Conservation (phyloP, 176 grass and related monocot genomes). For the Ananas comosus region DNA sequence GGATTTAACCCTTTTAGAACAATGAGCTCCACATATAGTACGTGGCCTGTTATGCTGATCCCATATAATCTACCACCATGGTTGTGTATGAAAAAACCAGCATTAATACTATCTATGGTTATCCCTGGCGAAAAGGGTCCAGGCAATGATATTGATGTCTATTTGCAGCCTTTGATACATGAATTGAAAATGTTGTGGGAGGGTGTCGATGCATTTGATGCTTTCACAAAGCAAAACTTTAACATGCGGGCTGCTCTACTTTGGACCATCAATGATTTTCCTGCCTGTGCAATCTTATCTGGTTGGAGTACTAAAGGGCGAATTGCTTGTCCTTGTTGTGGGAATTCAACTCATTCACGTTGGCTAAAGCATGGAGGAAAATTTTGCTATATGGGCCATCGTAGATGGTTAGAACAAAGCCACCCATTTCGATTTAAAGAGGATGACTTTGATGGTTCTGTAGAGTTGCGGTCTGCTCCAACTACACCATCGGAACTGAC, state of each 20-base stretch:
- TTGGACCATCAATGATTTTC: slow-evolving; percentile 13
- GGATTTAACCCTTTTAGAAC: background rate
- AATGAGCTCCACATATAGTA: background rate
- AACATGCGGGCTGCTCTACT: slow-evolving; percentile 2
- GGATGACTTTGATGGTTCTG: background rate
- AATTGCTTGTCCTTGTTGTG: slow-evolving; percentile 7
- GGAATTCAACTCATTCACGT: slow-evolving; percentile 5
- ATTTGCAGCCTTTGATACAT: slow-evolving; percentile 15
- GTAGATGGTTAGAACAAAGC: background rate
- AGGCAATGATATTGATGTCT: slow-evolving; percentile 24
- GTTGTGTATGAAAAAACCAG: slow-evolving; percentile 11
- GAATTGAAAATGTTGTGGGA: slow-evolving; percentile 13
- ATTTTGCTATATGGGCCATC: slow-evolving; percentile 20
- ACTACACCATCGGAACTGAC: background rate
- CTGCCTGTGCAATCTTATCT: background rate
- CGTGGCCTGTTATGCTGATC: slow-evolving; percentile 3
- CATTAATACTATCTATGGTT: slow-evolving; percentile 11
- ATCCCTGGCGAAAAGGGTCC: background rate
- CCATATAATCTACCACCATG: slow-evolving; percentile 22
- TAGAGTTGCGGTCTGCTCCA: background rate
- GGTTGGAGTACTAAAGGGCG: slow-evolving; percentile 14
- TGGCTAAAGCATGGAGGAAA: background rate
- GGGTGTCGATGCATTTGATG: slow-evolving; percentile 7
- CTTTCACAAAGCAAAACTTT: background rate
- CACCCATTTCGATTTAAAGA: background rate